These are phyloP conservation scores for Plectosphaerella sp. DNA, from an alignment of 2,329 filamentous ascomycete genomes.

Conservation along the genomic window DNA sequence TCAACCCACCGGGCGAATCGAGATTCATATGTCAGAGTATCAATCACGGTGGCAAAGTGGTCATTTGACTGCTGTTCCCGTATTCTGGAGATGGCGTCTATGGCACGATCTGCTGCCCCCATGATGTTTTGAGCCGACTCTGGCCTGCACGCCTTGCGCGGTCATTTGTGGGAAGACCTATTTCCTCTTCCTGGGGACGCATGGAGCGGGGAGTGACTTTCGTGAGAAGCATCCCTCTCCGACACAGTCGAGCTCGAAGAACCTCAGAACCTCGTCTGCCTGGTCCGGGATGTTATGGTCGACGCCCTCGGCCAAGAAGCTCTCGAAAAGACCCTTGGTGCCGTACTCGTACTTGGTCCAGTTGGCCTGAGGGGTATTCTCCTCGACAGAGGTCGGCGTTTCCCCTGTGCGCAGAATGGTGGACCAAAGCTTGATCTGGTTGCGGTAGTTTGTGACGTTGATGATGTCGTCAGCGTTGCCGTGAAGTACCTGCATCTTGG, in stretches of 20 bases:
- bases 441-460: conserved; percentile 46
- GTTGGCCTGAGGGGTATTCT: conserved; percentile 3
- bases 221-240: conserved; percentile 12
- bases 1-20: no score
- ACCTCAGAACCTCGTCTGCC: conserved; percentile 11
- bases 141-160: no score
- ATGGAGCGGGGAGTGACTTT: conserved; percentile 2
- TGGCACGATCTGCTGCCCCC: no score
- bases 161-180: no score
- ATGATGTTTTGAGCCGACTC: no score
- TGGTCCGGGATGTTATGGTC: conserved; percentile 13
- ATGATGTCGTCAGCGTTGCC: conserved; percentile 47
- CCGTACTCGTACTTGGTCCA: conserved; percentile 16
- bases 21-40: no score
- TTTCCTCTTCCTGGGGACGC: neutral
- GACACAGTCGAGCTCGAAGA: conserved; percentile 14
- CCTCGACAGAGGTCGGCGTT: conserved; percentile 5
- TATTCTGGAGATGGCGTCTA: no score
- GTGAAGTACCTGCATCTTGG: conserved; percentile 55
- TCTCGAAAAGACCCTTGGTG: conserved; percentile 9
- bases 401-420: conserved; percentile 19
- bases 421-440: conserved; percentile 51
- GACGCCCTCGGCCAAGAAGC: conserved; percentile 10
- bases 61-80: no score
- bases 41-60: no score